Evolutionary conservation across 805 yeast species (phyloP), one percentile per base, ranked within the genome.

Genomic region (Zygotorulaspora danielsina): DNA sequence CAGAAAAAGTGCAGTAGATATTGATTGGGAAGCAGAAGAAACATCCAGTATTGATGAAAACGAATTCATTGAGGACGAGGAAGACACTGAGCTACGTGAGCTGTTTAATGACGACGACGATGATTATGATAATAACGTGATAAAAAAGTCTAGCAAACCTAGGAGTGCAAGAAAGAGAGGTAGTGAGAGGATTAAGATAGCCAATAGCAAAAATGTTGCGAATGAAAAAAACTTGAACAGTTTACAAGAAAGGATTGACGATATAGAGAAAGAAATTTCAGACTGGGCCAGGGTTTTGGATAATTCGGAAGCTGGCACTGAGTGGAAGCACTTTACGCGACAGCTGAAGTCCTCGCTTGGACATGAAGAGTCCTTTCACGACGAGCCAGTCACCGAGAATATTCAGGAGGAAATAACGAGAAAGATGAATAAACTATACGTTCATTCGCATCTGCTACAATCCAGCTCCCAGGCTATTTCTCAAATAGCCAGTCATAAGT

Each of bases 121-220:
- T 3, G 44, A 29, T 7, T 28, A 19, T 22, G 37, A 27, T 9
- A 13, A 21, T 8, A 16, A 15, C 28, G 49, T 42, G 22, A 51
- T 48, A 6, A 31, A 43, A 19, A 13, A n/a, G 7, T 17, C 34
- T 1, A 21, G 18, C 6, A 18, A 15, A n/a, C 25, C 29, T 19
- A 22, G 19, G 13, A 13, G 15, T 24, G 18, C 32, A 29, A 36
- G 25, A 32, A 26, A 33, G 22, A 29, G 17, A 24, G 25, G 11
- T 10, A 32, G 10, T 7, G 34, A 36, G 7, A 26, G 40, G 9
- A 34, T 41, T 7, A 38, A 36, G 24, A 36, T 57, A 31, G 63
- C 62, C n/a, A 62, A 62, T 40, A 46, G 54, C 19, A 61, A 57
- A 34, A 59, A 59, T 38, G 46, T 54, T 4, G 54, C 54, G 32